Conservation (phyloP, 2,329 filamentous ascomycete species). For the Torrubiellomyces zombiae region DNA sequence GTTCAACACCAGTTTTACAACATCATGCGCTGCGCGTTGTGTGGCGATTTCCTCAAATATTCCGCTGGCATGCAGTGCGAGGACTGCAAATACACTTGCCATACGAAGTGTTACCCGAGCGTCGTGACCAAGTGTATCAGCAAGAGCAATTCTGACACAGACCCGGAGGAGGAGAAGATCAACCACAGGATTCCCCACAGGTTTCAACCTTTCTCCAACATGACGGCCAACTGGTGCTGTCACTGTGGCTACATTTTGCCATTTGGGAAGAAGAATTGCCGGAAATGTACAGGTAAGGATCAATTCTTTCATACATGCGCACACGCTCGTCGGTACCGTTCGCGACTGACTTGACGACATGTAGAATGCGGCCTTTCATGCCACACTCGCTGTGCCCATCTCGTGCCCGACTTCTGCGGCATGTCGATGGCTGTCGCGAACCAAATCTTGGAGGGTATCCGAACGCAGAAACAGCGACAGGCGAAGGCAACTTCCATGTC, state of each 20-base stretch:
- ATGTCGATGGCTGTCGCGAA: conserved; percentile 98
- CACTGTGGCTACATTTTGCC: conserved; percentile 94
- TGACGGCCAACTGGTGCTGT: conserved; percentile 98
- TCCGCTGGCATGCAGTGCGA: conserved; percentile 98
- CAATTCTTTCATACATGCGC: neutral
- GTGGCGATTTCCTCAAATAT: conserved; percentile 96
- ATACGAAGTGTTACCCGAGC: conserved; percentile 90
- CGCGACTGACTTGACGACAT: conserved; percentile 3
- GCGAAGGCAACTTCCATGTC: conserved; percentile 41
- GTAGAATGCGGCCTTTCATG: conserved; percentile 81
- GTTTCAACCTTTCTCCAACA: conserved; percentile 91
- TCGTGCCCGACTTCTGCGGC: conserved; percentile 96
- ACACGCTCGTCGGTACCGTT: neutral
- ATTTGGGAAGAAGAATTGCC: conserved; percentile 85
- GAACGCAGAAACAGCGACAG: conserved; percentile 56
- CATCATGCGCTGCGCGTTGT: conserved; percentile 98
- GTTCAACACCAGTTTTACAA: conserved; percentile 99
- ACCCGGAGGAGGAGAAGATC: conserved; percentile 98
- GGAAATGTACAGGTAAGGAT: conserved; percentile 73
- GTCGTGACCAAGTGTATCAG: conserved; percentile 99
- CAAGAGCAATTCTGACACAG: conserved; percentile 95
- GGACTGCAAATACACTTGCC: conserved; percentile 98
- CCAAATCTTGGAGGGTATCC: conserved; percentile 76
- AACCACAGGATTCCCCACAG: conserved; percentile 97
- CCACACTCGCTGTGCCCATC: conserved; percentile 79